Conservation (phyloP, 2,329 filamentous ascomycete genomes). For the Pseudocercospora macadamiae region DNA sequence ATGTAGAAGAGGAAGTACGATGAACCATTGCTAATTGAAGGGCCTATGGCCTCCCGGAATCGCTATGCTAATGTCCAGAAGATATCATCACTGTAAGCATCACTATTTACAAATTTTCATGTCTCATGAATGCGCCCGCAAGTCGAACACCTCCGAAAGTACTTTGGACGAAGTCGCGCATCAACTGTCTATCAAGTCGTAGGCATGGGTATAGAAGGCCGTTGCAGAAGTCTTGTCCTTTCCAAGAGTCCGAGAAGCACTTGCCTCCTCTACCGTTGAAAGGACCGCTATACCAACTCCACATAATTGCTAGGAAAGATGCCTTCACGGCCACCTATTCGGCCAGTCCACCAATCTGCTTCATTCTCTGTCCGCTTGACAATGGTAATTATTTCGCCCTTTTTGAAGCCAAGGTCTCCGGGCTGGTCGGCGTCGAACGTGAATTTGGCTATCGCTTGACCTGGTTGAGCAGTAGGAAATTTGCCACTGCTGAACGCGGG, state of each 20-base stretch:
- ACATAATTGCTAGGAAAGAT: slow-evolving; percentile 67
- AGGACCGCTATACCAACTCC: slow-evolving; percentile 26
- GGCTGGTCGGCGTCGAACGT: slow-evolving; percentile 94
- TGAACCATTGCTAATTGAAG: neutral
- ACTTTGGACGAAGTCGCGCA: neutral
- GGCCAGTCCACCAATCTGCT: slow-evolving; percentile 97
- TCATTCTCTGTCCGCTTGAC: slow-evolving; percentile 91
- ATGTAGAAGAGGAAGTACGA: neutral
- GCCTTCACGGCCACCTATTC: slow-evolving; percentile 79
- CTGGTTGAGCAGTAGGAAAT: slow-evolving; percentile 63
- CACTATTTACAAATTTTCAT: neutral
- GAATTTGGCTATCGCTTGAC: slow-evolving; percentile 88
- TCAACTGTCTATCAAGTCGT: neutral
- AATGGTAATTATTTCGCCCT: slow-evolving; percentile 94
- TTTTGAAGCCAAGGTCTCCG: slow-evolving; percentile 93
- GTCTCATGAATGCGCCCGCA: neutral
- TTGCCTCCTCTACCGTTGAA: neutral
- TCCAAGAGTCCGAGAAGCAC: neutral
- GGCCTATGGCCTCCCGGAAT: neutral
- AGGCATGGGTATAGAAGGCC: neutral
- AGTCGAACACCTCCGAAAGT: neutral
- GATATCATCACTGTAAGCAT: neutral
- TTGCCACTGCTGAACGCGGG: slow-evolving; percentile 74
- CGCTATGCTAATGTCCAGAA: neutral
- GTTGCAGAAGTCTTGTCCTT: neutral